Evolutionary conservation across 2,329 filamentous ascomycete species (phyloP).

Genomic region (Talaromyces sp.): DNA sequence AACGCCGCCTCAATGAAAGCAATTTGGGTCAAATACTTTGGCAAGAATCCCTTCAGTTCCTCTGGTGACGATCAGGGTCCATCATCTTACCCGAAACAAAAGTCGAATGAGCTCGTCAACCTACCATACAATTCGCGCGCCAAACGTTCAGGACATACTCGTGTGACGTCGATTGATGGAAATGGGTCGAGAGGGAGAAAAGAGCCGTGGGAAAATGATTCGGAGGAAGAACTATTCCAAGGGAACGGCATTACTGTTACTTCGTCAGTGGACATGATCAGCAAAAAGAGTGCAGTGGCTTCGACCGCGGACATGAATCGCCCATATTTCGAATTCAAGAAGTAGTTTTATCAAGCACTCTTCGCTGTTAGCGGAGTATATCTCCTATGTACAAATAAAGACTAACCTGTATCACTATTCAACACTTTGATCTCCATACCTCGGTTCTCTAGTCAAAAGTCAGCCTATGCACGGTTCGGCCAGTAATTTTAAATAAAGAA

Average conservation of each 20-base stretch:
- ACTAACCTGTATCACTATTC: too few species aligned
- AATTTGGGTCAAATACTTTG: conserved; percentile 2
- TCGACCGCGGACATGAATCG: neutral
- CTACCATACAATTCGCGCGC: neutral
- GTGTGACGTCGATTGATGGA: neutral
- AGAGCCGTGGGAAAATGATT: neutral
- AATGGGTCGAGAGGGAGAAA: neutral
- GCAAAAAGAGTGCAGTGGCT: neutral
- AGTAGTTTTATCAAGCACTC: neutral
- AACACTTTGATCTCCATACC: too few species aligned
- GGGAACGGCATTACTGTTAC: neutral
- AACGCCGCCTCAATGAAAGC: conserved; percentile 9
- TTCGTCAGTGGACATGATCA: conserved; percentile 2
- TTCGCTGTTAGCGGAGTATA: neutral
- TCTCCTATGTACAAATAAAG: neutral
- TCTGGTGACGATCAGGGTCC: neutral
- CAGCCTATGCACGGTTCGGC: too few species aligned
- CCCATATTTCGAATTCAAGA: conserved; percentile 4
- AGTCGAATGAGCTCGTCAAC: neutral
- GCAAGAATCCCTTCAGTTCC: neutral
- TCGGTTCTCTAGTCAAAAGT: too few species aligned
- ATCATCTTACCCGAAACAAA: neutral
- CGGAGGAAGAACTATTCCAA: conserved; percentile 1
- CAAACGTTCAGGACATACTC: neutral
- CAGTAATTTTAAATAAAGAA: too few species aligned